Base-by-base conservation (phyloP, 148 eudicot species). In the Pouteria glomerata region DNA sequence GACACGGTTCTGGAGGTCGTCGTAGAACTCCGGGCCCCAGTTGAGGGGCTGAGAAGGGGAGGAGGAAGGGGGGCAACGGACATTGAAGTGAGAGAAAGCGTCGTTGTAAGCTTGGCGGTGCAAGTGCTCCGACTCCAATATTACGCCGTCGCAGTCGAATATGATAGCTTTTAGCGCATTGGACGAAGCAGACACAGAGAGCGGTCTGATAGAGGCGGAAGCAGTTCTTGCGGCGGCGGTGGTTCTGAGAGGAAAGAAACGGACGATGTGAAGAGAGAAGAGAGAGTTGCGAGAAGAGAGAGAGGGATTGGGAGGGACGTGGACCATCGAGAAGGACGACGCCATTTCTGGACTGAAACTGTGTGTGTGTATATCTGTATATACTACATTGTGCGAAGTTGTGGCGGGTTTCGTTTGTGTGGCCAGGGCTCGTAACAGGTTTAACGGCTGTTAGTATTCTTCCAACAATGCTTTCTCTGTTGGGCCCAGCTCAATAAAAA, bases 61-160 rank as follows among this genome's bases (percentile, higher is more conserved):
- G 23, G 81, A 73, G 1, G 85, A 66, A 26, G 82, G 63, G 33
- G 90, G 85, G 74, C 96, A 90, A 1, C 88, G 82, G 19, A 96
- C 97, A 68, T 84, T 76, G 83, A 96, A 96, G 82, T 84, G 83
- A 41, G 87, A 57, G 68, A 92, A 96, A 5, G 96, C 99, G 42
- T 91, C 93, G 44, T 89, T 95, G 66, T 95, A 95, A 57, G 97
- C 97, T 81, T 90, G 96, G 15, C 99, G 94, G 48, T 95, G 99
- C 45, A 95, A 82, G 58, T 95, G 85, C 68, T 95, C 99, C 1
- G 99, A 95, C 76, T 95, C 99, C 34, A 95, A 37, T 29, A 95
- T 95, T 3, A 95, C 99, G 51, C 99, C 99, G 31, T 95, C 97
- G 76, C 97, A 95, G 69, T 95, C 97, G 77, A 95, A 95, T 24